These are phyloP conservation scores for Papiliotrema terrestris DNA, from an alignment of 1,284 basidiomycete species.

Conservation along the genomic window DNA sequence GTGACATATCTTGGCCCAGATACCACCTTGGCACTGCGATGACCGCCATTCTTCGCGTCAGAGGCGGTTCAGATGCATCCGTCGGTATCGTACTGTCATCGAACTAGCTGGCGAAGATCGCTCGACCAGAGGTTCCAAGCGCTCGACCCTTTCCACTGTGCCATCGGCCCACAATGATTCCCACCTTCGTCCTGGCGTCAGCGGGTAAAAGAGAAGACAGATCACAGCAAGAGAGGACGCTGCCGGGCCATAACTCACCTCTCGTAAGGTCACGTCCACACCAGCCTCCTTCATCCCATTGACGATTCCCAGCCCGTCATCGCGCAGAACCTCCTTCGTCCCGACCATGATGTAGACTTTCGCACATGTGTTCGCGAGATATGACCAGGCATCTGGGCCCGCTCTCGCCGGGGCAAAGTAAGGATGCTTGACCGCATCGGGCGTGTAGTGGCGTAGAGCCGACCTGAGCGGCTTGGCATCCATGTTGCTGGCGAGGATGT, in stretches of 20 bases:
- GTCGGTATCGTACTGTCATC: no score
- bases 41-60: no score
- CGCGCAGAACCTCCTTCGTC: constrained; percentile 32
- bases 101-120: no score
- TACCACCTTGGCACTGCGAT: no score
- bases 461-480: constrained; percentile 10
- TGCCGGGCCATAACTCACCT: constrained; percentile 9
- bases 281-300: constrained; percentile 31
- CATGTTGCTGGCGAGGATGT: constrained; percentile 1
- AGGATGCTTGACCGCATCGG: background rate
- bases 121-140: constrained; percentile 3
- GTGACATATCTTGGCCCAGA: no score
- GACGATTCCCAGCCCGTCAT: constrained; percentile 28
- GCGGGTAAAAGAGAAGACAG: no score
- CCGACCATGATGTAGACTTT: constrained; percentile 37
- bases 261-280: constrained; percentile 20
- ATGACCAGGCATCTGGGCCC: constrained; percentile 12
- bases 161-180: constrained; percentile 7
- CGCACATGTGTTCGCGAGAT: constrained; percentile 10
- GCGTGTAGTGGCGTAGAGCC: constrained; percentile 16
- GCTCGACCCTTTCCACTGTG: constrained; percentile 5
- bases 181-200: constrained; percentile 6
- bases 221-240: background rate
- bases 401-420: constrained; percentile 27
- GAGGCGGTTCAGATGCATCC: no score